Evolutionary conservation across 2,329 filamentous ascomycete genomes (phyloP), one percentile per base, ranked within the genome.

Genomic region (Neopestalotiopsis sp.): DNA sequence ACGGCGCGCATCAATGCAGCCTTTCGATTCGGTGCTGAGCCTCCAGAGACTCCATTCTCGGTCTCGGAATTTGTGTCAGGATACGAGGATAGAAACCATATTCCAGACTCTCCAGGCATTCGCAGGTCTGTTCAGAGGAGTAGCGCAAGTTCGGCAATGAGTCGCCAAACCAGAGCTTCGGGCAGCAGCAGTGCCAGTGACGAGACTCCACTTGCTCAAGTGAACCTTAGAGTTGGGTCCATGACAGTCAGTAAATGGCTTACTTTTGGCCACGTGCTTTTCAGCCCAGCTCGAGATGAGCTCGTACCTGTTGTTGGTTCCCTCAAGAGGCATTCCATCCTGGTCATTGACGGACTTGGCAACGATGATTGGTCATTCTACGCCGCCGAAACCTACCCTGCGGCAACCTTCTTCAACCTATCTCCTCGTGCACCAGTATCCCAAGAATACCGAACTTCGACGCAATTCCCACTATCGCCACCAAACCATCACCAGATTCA

Each of bases 291-390:
- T 4, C 89, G 93, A 32, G 91, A 93, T 60, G 90, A 94, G 72
- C 85, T 95, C 28, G 81, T 88, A 52, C 82, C 88, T 20, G 81
- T 85, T 0, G 84, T 80, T 17, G 82, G 80, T 66, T 82, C 78
- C 14, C 81, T 76, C 80, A 91, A 85, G 82, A 88, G 81, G 67
- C 91, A 83, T 68, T 90, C 88, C 0, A 89, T 96, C 32, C 85
- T 96, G 3, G 91, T 96, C 20, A 86, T 96, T 68, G 93, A 96
- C 80, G 93, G 93, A 4, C 89, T 96, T 38, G 93, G 93, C n/a
- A 95, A 94, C 75, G 90, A 92, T 72, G 93, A 96, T 76, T 96
- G 93, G 93, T 95, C 93, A 0, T 95, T 94, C 78, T 95, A 94
- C 74, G 92, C 92, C 24, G 92, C 93, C 6, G 89, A 95, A 76